Percentiles rank a stretch among this genome's conserved stretches.
These are phyloP conservation scores for Boletus reticulatus DNA, from an alignment of 768 basidiomycete species.

Conservation along the genomic window DNA sequence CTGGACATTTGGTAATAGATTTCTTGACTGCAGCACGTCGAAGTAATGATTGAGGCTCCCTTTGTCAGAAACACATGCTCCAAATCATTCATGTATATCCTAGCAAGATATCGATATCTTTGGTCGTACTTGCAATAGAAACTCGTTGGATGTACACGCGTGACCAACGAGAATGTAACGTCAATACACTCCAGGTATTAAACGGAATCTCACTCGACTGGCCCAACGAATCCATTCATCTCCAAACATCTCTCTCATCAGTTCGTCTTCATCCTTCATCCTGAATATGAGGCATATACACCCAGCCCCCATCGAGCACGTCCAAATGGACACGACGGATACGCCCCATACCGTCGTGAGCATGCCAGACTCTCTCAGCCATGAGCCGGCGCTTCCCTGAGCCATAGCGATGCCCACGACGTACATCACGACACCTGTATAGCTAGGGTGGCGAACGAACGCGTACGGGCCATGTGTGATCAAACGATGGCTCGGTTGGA, in stretches of 20 bases:
- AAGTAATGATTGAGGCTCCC: no score
- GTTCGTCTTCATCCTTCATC: conserved; percentile 3
- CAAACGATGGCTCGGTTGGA: not conserved
- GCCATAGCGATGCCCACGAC: not conserved
- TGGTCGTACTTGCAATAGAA: no score
- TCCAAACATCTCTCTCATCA: conserved; percentile 4
- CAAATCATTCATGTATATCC: no score
- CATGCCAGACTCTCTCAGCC: conserved; percentile 5
- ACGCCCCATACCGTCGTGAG: not conserved
- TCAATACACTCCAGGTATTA: conserved; percentile 2
- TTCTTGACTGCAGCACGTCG: no score
- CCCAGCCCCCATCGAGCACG: not conserved
- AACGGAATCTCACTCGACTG: not conserved
- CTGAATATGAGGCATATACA: not conserved
- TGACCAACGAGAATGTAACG: no score
- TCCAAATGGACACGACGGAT: not conserved
- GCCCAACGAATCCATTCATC: conserved; percentile 6
- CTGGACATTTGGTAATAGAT: conserved; percentile 1
- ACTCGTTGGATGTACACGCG: no score
- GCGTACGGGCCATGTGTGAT: not conserved
- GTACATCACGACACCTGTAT: not conserved
- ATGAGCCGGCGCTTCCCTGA: not conserved
- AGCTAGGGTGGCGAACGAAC: conserved; percentile 4
- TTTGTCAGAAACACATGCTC: no score
- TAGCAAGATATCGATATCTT: no score